phyloP scores from a whole-genome alignment of 2,329 filamentous ascomycete species.

The Dothideomycetidae sp. region DNA sequence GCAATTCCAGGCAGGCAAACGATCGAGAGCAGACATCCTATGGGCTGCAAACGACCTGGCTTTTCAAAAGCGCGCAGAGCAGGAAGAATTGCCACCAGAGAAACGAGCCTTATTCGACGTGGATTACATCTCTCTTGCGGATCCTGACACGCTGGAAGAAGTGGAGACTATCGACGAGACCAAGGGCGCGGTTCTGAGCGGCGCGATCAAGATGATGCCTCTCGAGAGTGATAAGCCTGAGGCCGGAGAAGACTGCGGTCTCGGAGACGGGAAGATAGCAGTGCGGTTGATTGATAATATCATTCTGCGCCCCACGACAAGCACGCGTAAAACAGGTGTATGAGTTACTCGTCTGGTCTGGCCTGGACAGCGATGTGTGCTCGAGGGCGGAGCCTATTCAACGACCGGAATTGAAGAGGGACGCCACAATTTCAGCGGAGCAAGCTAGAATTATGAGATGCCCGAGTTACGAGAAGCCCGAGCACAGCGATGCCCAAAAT shows the following conservation, averaged over 20 bases:
- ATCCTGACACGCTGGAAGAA: constrained; percentile 72
- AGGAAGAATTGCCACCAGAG: constrained; percentile 44
- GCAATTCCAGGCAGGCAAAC: constrained; percentile 42
- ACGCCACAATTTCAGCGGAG: too few species aligned
- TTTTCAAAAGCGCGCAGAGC: constrained; percentile 41
- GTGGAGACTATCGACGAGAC: constrained; percentile 53
- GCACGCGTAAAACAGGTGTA: too few species aligned
- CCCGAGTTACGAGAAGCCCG: too few species aligned
- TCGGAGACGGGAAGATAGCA: constrained; percentile 58
- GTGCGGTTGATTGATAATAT: constrained; percentile 94
- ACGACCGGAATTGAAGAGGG: too few species aligned
- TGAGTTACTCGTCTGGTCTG: too few species aligned
- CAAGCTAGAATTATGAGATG: too few species aligned
- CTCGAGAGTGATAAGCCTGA: constrained; percentile 49
- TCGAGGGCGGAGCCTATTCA: too few species aligned
- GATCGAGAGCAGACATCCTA: constrained; percentile 52
- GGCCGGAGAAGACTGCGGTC: constrained; percentile 53
- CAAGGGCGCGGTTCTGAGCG: constrained; percentile 72
- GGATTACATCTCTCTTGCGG: constrained; percentile 84
- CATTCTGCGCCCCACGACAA: too few species aligned
- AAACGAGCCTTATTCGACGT: constrained; percentile 63
- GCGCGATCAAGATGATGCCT: constrained; percentile 78
- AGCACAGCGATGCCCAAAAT: too few species aligned
- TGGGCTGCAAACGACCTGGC: constrained; percentile 52
- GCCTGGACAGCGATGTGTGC: too few species aligned